These are phyloP conservation scores for Aspergillus pseudoglaucus DNA, from an alignment of 2,329 filamentous ascomycete species.

Conservation along the genomic window DNA sequence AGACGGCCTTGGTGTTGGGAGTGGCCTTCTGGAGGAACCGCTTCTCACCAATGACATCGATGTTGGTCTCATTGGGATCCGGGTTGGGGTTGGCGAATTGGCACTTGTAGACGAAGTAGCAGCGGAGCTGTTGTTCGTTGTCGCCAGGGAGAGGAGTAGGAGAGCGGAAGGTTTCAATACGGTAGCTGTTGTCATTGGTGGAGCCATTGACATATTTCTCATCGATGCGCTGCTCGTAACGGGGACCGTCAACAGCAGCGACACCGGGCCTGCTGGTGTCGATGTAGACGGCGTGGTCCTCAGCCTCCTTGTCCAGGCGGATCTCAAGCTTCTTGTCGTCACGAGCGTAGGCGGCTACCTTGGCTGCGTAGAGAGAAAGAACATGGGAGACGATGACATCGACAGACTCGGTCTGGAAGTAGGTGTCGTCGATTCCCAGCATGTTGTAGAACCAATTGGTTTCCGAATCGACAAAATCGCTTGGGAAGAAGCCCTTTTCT, in stretches of 20 bases:
- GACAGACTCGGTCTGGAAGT: conserved; percentile 85
- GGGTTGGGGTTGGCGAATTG: conserved; percentile 75
- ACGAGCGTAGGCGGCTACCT: conserved; percentile 86
- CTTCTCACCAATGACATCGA: conserved; percentile 87
- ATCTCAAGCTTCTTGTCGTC: conserved; percentile 95
- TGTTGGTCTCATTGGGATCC: conserved; percentile 68
- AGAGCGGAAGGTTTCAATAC: conserved; percentile 95
- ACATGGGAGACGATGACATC: conserved; percentile 89
- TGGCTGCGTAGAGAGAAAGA: conserved; percentile 92
- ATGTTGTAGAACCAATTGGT: conserved; percentile 96
- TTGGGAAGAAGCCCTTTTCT: conserved; percentile 78
- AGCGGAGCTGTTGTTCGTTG: conserved; percentile 77
- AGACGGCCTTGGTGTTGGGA: conserved; percentile 89
- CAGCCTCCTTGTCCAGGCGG: conserved; percentile 86
- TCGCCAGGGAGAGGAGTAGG: conserved; percentile 68
- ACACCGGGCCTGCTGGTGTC: conserved; percentile 90
- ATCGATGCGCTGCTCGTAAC: conserved; percentile 89
- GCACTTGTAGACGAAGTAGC: conserved; percentile 98
- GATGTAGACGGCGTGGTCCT: conserved; percentile 95
- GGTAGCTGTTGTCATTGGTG: conserved; percentile 66
- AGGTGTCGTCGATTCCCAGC: conserved; percentile 96
- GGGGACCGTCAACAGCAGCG: conserved; percentile 68
- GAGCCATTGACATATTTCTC: conserved; percentile 87
- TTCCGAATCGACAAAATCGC: conserved; percentile 74
- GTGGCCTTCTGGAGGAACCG: conserved; percentile 95